These are phyloP conservation scores for Ogataea paraovalis DNA, from an alignment of 805 yeast species.

Conservation along the genomic window DNA sequence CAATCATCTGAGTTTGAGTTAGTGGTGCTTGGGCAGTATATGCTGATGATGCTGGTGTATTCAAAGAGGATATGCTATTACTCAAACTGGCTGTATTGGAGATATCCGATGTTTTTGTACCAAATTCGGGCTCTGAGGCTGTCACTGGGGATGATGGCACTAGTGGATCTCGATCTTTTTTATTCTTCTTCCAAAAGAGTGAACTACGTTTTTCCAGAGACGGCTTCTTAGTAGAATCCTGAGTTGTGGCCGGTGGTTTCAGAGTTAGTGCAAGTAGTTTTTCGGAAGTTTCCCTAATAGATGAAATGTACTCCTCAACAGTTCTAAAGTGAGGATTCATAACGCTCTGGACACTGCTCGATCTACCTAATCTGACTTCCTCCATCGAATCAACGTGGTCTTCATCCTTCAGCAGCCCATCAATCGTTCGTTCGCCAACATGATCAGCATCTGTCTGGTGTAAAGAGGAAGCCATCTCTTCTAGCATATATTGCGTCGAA, in stretches of 20 bases:
- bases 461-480: not conserved
- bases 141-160: not conserved
- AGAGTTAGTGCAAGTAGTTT: not conserved
- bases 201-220: slow-evolving; percentile 16
- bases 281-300: slow-evolving; percentile 16
- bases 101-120: not conserved
- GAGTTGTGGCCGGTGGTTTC: slow-evolving; percentile 2
- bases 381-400: slow-evolving; percentile 1
- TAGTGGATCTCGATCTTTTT: slow-evolving; percentile 9
- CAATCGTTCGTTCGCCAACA: not conserved
- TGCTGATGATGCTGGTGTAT: slow-evolving; percentile 2
- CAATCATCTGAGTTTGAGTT: slow-evolving; percentile 5
- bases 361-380: slow-evolving; percentile 20
- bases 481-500: not conserved
- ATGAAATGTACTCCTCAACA: slow-evolving; percentile 16
- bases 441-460: not conserved
- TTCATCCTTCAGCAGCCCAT: not conserved
- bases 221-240: slow-evolving; percentile 4
- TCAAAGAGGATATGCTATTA: not conserved
- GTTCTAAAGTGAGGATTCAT: slow-evolving; percentile 11
- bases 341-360: slow-evolving; percentile 1
- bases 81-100: slow-evolving; percentile 1
- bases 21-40: not conserved
- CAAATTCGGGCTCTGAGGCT: slow-evolving; percentile 1
- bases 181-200: slow-evolving; percentile 23